Evolutionary conservation across 2,329 filamentous ascomycete genomes (phyloP).

Genomic region (Colletotrichum sp.): DNA sequence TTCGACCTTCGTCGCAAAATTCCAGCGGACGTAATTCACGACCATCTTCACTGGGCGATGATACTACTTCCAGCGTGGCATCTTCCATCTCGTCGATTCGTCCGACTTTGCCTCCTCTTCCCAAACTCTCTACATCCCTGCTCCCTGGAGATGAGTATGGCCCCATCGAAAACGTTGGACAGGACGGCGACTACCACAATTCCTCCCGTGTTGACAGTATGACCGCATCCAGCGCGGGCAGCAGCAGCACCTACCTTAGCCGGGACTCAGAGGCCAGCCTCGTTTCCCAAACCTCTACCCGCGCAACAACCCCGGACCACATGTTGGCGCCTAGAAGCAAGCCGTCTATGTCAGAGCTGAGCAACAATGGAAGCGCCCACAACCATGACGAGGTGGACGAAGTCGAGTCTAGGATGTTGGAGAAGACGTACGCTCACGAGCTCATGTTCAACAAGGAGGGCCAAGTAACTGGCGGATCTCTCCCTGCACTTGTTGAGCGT

Average conservation of each 20-base stretch:
- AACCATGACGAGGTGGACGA: slow-evolving; percentile 80
- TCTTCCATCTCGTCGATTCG: slow-evolving; percentile 55
- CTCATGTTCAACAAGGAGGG: slow-evolving; percentile 94
- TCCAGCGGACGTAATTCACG: slow-evolving; percentile 44
- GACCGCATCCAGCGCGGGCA: slow-evolving; percentile 77
- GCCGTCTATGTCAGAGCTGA: slow-evolving; percentile 72
- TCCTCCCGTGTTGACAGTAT: slow-evolving; percentile 71
- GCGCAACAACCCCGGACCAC: slow-evolving; percentile 85
- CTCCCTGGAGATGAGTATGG: slow-evolving; percentile 54
- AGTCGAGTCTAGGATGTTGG: slow-evolving; percentile 82
- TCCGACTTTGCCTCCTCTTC: slow-evolving; percentile 59
- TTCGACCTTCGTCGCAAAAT: slow-evolving; percentile 7
- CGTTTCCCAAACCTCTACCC: slow-evolving; percentile 81
- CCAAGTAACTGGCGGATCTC: slow-evolving; percentile 89
- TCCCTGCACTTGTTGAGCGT: slow-evolving; percentile 91
- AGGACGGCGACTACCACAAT: slow-evolving; percentile 56
- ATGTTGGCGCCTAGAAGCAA: slow-evolving; percentile 59
- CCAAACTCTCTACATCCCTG: slow-evolving; percentile 59
- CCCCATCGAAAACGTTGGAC: slow-evolving; percentile 48
- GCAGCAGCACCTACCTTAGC: slow-evolving; percentile 79
- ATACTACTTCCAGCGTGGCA: slow-evolving; percentile 44
- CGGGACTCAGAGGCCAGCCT: slow-evolving; percentile 83
- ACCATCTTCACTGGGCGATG: slow-evolving; percentile 47
- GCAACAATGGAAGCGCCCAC: slow-evolving; percentile 64
- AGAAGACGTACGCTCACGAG: slow-evolving; percentile 90